Percentiles rank a stretch among this genome's conserved stretches.
These are phyloP conservation scores for Microdochium trichocladiopsis DNA, from an alignment of 2,329 filamentous ascomycete genomes.

Conservation along the genomic window DNA sequence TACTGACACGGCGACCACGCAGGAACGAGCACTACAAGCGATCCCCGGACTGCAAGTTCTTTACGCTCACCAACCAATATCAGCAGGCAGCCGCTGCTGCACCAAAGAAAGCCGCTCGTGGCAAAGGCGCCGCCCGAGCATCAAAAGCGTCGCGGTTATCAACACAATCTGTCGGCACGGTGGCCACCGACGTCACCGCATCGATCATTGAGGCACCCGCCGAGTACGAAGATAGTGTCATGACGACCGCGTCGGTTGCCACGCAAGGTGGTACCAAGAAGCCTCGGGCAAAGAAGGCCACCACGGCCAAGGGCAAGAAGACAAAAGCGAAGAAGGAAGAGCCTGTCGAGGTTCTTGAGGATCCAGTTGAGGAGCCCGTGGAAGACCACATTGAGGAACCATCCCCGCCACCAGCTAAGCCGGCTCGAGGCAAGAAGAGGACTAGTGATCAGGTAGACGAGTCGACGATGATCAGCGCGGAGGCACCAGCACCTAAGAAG, in stretches of 20 bases:
- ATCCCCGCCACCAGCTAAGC: constrained; percentile 28
- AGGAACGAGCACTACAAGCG: constrained; percentile 83
- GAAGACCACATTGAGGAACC: constrained; percentile 19
- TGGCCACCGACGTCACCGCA: constrained; percentile 36
- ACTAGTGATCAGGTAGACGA: constrained; percentile 52
- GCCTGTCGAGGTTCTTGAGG: constrained; percentile 36
- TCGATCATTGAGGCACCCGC: constrained; percentile 39
- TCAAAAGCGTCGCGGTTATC: constrained; percentile 68
- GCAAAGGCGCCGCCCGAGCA: constrained; percentile 44
- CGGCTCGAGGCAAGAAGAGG: constrained; percentile 53
- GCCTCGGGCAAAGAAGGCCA: constrained; percentile 47
- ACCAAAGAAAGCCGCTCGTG: constrained; percentile 44
- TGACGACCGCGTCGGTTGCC: constrained; percentile 54
- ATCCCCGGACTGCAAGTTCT: constrained; percentile 76
- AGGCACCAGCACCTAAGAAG: constrained; percentile 51
- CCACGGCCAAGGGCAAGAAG: constrained; percentile 38
- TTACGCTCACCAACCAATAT: constrained; percentile 56
- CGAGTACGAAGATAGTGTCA: constrained; percentile 49
- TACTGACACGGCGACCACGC: constrained; percentile 4
- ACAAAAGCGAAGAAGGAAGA: constrained; percentile 47
- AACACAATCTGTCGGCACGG: constrained; percentile 46
- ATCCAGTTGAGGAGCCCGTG: constrained; percentile 6
- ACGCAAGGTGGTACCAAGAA: constrained; percentile 44
- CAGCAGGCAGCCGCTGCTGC: constrained; percentile 28
- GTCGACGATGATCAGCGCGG: constrained; percentile 29